Base-by-base conservation (phyloP, 108 stramenopile species). In the Fistulifera solaris region DNA sequence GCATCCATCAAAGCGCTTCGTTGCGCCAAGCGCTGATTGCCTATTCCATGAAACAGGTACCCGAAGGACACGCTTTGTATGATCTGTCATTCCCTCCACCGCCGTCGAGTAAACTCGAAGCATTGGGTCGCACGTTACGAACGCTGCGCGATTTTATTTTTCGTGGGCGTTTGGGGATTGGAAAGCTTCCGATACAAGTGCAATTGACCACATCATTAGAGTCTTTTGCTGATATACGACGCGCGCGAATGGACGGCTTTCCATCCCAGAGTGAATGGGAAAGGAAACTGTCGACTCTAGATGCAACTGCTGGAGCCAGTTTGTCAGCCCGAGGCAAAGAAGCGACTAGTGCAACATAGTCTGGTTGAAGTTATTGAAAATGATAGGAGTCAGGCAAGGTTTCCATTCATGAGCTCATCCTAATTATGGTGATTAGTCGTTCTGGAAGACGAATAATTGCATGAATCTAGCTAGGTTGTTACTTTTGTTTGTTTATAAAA, bases 71-170 rank as follows among this genome's bases (percentile, higher is more conserved):
- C 35, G 85, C 85, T 13, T 35, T 87, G 1, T 83, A 83, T 56
- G 85, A 87, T 48, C 65, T 87, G 16, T 83, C 80, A 7, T 83
- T 87, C 69, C 81, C 81, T 17, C 76, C 76, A 0, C 57, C 57
- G 42, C 60, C 63, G 6, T 54, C 46, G 39, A 53, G 44, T 2
- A 18, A 56, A 0, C 44, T 64, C 41, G 56, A 71, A 14, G 59
- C 60, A 24, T 40, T 75, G 0, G n/a, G 56, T 14, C 70, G 63
- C 13, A 49, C 61, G 11, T 65, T 76, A 2, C 48, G 45, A 25
- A 83, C 54, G 16, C 45, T 70, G 0, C 56, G 48, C 12, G 81
- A 83, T 56, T 64, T 54, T 1, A 27, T 87, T 23, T 87, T 87
- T 56, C 64, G 58, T 2, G 85, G 85, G 22, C 62, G 77, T 12